These are phyloP conservation scores for Ambrosia trifida DNA, from an alignment of 129 eudicot genomes.

Conservation along the genomic window DNA sequence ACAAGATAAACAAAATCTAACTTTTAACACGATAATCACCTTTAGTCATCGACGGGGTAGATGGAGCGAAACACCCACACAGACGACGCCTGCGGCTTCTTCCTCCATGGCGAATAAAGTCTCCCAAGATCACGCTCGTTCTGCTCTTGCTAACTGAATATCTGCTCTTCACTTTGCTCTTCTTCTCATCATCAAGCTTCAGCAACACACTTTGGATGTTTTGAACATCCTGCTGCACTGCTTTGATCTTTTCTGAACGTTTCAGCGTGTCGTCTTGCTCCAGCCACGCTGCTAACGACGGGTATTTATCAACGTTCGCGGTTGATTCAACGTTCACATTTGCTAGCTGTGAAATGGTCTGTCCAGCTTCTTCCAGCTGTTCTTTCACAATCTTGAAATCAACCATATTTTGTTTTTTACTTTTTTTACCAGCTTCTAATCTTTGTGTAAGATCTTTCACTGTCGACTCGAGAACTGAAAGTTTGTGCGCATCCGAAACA, in stretches of 20 bases:
- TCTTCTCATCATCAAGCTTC: slow-evolving; percentile 66
- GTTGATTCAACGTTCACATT: slow-evolving; percentile 56
- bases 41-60: slow-evolving; percentile 40
- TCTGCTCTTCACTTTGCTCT: slow-evolving; percentile 49
- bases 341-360: slow-evolving; percentile 49
- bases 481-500: slow-evolving; percentile 65
- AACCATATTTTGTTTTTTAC: slow-evolving; percentile 37
- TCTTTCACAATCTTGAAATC: slow-evolving; percentile 67
- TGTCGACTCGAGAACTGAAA: slow-evolving; percentile 50
- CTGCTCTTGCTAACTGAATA: slow-evolving; percentile 54
- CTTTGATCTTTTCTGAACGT: slow-evolving; percentile 74
- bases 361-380: slow-evolving; percentile 70
- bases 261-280: slow-evolving; percentile 58
- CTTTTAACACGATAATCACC: slow-evolving; percentile 31
- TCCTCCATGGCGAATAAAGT: slow-evolving; percentile 66
- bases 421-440: slow-evolving; percentile 51
- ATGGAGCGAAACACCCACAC: slow-evolving; percentile 73
- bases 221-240: slow-evolving; percentile 81
- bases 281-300: slow-evolving; percentile 39
- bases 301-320: slow-evolving; percentile 49
- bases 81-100: slow-evolving; percentile 53
- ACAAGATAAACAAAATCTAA: slow-evolving; percentile 18
- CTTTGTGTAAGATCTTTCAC: slow-evolving; percentile 57
- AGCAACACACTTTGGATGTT: slow-evolving; percentile 66
- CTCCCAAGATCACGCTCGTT: slow-evolving; percentile 58